These are phyloP conservation scores for Solanum hybrid DNA, from an alignment of 305 asterid species.

Conservation along the genomic window DNA sequence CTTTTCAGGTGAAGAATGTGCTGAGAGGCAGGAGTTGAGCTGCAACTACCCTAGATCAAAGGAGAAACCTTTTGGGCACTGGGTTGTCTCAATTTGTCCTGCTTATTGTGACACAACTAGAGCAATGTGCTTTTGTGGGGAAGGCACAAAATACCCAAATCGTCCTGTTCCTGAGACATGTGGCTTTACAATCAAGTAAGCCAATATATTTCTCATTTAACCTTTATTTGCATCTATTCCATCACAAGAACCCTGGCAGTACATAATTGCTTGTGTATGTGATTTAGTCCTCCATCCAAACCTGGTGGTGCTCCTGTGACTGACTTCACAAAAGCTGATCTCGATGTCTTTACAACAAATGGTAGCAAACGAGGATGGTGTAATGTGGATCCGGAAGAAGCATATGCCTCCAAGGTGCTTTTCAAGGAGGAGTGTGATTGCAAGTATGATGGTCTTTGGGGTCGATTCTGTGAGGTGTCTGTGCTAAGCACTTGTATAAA, in stretches of 20 bases:
- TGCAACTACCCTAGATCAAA: conserved; percentile 65
- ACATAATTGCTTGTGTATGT: conserved; percentile 6
- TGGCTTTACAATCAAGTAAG: conserved; percentile 78
- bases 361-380: conserved; percentile 76
- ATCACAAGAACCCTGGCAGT: background rate
- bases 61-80: conserved; percentile 60
- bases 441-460: conserved; percentile 89
- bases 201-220: conserved; percentile 6
- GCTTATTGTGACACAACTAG: conserved; percentile 77
- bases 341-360: conserved; percentile 59
- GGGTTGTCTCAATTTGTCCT: conserved; percentile 90
- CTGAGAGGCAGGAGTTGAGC: conserved; percentile 46
- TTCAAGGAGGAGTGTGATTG: conserved; percentile 89
- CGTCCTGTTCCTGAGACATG: conserved; percentile 85
- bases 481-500: conserved; percentile 69
- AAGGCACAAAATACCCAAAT: conserved; percentile 88
- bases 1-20: conserved; percentile 76
- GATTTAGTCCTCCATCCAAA: conserved; percentile 53
- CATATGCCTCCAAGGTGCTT: conserved; percentile 43
- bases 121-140: conserved; percentile 98
- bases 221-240: background rate
- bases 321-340: conserved; percentile 63
- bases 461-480: conserved; percentile 79
- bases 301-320: conserved; percentile 45
- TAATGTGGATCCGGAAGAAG: conserved; percentile 81